These are phyloP conservation scores for Malus sieversii DNA, from an alignment of 306 rosid genomes.

Conservation along the genomic window DNA sequence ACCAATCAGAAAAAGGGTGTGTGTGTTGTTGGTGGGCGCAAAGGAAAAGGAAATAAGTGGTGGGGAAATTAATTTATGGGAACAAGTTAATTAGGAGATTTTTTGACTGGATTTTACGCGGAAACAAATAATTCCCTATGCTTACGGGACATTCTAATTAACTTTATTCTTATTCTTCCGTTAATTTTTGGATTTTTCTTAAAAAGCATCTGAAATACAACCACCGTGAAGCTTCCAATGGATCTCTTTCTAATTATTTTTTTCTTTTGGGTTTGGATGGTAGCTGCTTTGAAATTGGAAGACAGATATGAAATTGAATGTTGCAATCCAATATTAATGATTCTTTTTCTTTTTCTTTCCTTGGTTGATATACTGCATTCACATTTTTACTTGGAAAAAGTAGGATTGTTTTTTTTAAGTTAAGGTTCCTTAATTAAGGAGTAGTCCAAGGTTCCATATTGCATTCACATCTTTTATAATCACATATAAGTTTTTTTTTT, in stretches of 20 bases:
- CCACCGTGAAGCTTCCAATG: neutral
- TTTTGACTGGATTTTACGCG: constrained; percentile 28
- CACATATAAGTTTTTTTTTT: too few species aligned
- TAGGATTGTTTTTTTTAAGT: neutral
- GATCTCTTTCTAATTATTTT: neutral
- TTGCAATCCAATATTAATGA: neutral
- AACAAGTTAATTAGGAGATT: neutral
- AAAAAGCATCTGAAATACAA: neutral
- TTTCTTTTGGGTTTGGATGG: neutral
- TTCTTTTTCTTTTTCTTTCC: neutral
- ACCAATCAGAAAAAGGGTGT: neutral
- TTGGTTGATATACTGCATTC: neutral
- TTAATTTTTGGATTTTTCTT: neutral
- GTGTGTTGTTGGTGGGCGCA: neutral
- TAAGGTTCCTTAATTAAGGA: neutral
- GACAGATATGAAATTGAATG: neutral
- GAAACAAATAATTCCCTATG: constrained; percentile 11
- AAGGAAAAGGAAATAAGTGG: neutral
- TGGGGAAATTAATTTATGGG: neutral
- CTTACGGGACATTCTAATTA: constrained; percentile 25
- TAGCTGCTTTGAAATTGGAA: neutral
- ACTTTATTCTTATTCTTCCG: neutral
- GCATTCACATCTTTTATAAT: too few species aligned
- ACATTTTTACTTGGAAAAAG: neutral
- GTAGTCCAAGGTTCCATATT: neutral